These are phyloP conservation scores for Phytopythium cucurbitacearum DNA, from an alignment of 352 stramenopile genomes.

Conservation along the genomic window DNA sequence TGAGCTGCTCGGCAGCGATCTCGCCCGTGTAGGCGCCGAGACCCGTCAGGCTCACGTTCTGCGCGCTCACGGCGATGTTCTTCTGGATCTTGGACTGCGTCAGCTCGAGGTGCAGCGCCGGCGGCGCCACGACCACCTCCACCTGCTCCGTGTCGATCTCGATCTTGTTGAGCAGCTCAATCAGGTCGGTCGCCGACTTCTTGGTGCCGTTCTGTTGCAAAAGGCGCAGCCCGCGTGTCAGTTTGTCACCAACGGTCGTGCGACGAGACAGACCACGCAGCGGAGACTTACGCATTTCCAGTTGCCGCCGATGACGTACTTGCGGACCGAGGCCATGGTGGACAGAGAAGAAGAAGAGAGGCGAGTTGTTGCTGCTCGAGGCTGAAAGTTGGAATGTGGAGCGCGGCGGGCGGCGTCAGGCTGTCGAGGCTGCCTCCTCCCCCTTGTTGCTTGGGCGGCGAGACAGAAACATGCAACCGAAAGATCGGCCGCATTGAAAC, in stretches of 20 bases:
- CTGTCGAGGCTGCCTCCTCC: too few species aligned
- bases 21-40: conserved; percentile 92
- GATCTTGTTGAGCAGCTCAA: conserved; percentile 78
- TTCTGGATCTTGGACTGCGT: conserved; percentile 48
- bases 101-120: conserved; percentile 49
- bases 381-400: conserved; percentile 5
- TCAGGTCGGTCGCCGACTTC: conserved; percentile 82
- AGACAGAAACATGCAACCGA: conserved; percentile 6
- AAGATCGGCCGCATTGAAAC: conserved; percentile 3
- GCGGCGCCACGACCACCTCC: conserved; percentile 77
- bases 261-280: neutral
- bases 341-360: neutral
- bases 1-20: conserved; percentile 87
- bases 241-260: too few species aligned
- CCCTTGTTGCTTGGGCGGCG: conserved; percentile 1
- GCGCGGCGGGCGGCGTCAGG: neutral
- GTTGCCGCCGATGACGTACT: conserved; percentile 43
- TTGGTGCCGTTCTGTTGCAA: conserved; percentile 57
- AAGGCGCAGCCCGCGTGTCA: neutral
- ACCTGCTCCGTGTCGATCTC: conserved; percentile 52
- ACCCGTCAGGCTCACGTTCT: conserved; percentile 85
- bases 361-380: neutral
- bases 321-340: conserved; percentile 23
- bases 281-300: conserved; percentile 30
- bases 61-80: conserved; percentile 66